Percentiles rank a stretch among this genome's conserved stretches.
phyloP scores from a whole-genome alignment of 805 yeast genomes.

The Metschnikowia henanensis region DNA sequence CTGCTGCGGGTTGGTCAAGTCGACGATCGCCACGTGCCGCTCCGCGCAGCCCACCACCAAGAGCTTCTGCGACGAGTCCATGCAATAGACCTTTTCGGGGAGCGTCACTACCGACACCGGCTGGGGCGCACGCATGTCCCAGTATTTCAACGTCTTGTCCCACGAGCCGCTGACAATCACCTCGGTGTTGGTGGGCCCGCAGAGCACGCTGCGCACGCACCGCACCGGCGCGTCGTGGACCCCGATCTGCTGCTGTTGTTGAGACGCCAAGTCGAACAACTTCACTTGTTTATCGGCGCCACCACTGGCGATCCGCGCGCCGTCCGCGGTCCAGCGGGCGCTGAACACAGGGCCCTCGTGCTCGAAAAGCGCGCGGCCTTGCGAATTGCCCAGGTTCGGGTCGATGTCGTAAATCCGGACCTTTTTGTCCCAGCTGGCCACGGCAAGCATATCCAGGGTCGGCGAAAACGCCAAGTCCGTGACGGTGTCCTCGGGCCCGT shows the following conservation, averaged over 20 bases:
- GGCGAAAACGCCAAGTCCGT: slow-evolving; percentile 86
- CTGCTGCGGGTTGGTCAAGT: slow-evolving; percentile 78
- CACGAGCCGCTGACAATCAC: slow-evolving; percentile 92
- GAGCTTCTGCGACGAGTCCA: slow-evolving; percentile 81
- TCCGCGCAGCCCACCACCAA: slow-evolving; percentile 95
- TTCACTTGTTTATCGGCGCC: slow-evolving; percentile 90
- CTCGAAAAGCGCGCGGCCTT: slow-evolving; percentile 86
- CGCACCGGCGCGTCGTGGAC: slow-evolving; percentile 81
- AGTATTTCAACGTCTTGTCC: slow-evolving; percentile 92
- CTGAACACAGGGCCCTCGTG: slow-evolving; percentile 87
- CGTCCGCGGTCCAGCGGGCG: slow-evolving; percentile 83
- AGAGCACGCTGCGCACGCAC: slow-evolving; percentile 71
- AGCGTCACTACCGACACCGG: slow-evolving; percentile 79
- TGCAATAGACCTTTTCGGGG: slow-evolving; percentile 88
- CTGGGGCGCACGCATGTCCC: slow-evolving; percentile 88
- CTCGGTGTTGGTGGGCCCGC: slow-evolving; percentile 81
- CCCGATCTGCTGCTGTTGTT: slow-evolving; percentile 84
- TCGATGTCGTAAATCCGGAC: slow-evolving; percentile 89
- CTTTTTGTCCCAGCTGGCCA: slow-evolving; percentile 92
- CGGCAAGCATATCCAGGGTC: slow-evolving; percentile 76
- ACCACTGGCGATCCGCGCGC: slow-evolving; percentile 82
- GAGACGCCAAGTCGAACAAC: slow-evolving; percentile 76
- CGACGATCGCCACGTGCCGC: slow-evolving; percentile 72
- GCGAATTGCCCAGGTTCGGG: slow-evolving; percentile 69
- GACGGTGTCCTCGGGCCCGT: slow-evolving; percentile 91